A percentile compares a stretch with the other conserved stretches of the same genome.
phyloP scores from a whole-genome alignment of 495 filamentous ascomycete species.

The Xylaria palmicola region DNA sequence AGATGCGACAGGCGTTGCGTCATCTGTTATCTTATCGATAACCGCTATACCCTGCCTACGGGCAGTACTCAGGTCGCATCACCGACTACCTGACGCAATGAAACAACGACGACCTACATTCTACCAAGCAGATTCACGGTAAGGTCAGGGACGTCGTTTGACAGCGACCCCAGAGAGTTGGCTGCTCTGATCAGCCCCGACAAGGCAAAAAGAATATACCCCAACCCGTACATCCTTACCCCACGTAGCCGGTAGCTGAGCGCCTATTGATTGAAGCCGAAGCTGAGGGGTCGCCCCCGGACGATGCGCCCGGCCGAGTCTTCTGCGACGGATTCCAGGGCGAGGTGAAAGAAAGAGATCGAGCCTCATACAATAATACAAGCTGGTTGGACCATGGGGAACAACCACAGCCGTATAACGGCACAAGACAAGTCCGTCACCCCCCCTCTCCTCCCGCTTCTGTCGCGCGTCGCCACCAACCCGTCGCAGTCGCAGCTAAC shows the following conservation, averaged over 20 bases:
- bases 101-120: conserved; percentile 1
- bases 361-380: neutral
- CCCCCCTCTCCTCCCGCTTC: neutral
- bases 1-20: too few relatives aligned
- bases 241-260: too few relatives aligned
- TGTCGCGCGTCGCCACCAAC: neutral
- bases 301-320: conserved; percentile 31
- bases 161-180: neutral
- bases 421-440: conserved; percentile 44
- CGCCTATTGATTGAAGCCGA: too few relatives aligned
- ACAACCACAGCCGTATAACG: conserved; percentile 44
- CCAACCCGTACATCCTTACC: too few relatives aligned
- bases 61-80: too few relatives aligned
- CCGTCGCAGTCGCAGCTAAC: neutral
- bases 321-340: conserved; percentile 25
- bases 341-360: conserved; percentile 18
- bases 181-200: neutral
- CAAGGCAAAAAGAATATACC: neutral
- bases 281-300: conserved; percentile 5
- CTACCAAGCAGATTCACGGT: neutral
- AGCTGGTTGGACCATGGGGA: conserved; percentile 37
- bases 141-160: neutral
- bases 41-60: too few relatives aligned
- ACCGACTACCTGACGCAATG: conserved; percentile 7
- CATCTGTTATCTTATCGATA: conserved; percentile 11